Percentiles rank a stretch among this genome's conserved stretches.
These are phyloP conservation scores for Catharanthus roseus DNA, from an alignment of 257 asterid genomes.

Conservation along the genomic window DNA sequence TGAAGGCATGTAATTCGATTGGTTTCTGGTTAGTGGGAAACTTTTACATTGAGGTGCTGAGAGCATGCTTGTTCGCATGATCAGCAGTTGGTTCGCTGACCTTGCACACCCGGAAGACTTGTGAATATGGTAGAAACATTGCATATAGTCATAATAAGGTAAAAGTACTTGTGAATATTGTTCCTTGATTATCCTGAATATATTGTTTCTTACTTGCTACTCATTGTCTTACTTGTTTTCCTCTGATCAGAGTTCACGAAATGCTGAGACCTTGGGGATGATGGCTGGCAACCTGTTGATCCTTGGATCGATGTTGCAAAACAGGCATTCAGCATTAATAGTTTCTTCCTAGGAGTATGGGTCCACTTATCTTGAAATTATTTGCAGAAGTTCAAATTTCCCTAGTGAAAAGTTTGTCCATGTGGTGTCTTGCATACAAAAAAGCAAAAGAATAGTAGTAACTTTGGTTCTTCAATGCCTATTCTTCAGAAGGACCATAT, in stretches of 20 bases:
- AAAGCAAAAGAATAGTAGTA: neutral
- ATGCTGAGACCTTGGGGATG: neutral
- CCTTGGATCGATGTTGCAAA: neutral
- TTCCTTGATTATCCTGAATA: too few relatives aligned
- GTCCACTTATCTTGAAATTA: neutral
- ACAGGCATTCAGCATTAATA: neutral
- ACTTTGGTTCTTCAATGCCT: neutral
- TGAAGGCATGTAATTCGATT: neutral
- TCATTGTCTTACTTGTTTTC: neutral
- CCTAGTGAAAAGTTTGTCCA: neutral
- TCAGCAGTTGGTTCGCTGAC: neutral
- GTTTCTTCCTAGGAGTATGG: neutral
- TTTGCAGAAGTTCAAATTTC: neutral
- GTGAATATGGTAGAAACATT: neutral
- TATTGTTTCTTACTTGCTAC: neutral
- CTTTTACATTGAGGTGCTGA: neutral
- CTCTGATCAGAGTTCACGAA: neutral
- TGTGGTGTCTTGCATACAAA: neutral
- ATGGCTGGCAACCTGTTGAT: neutral
- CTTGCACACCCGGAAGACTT: neutral
- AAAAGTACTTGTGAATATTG: neutral
- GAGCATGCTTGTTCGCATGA: neutral
- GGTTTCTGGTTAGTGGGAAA: neutral
- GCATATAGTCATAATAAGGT: neutral
- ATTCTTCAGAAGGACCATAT: neutral